Evolutionary conservation across 345 rosid genomes (phyloP), one percentile per base, ranked within the genome.

Genomic region (Pistacia atlantica): DNA sequence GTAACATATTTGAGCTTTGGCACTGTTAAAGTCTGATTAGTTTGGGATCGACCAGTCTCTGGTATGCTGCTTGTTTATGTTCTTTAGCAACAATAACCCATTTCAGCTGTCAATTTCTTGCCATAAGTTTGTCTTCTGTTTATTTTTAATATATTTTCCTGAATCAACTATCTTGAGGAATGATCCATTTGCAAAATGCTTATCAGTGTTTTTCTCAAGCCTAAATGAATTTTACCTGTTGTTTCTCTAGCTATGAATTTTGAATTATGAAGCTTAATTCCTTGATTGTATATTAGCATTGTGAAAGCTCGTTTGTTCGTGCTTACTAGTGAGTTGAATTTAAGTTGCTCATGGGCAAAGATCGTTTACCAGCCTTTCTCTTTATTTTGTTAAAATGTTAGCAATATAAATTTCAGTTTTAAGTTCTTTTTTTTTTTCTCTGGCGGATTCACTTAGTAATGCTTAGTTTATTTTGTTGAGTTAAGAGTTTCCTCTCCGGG

Each of bases 401-500:
- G 11, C 63, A 5, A 25, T 18, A 25, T 9, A 59, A 60, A 16
- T 1, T 5, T 13, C 33, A 31, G 33, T 42, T 42, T 42, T 42
- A 42, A 8, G 46, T 42, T 37, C 3, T 37, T 37, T 37, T 42
- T 42, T 42, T 42, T 7, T 42, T 42, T 42, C 6, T 42, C 46
- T 42, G 0, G 46, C 6, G 46, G 18, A 72, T 72, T 63, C 10
- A 42, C 56, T 48, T 17, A n/a, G 8, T 13, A 61, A 45, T 8
- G 42, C 20, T 71, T 22, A 38, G 54, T 11, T 71, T n/a, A 57
- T 65, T 57, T 57, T 2, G 54, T n/a, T 71, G 37, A 71, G 65
- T 71, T 57, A 3, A 13, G n/a, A 20, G 5, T 38, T 57, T 12
- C 13, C 10, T 28, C 54, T 42, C 20, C n/a, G 16, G 46, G 69